Percentiles rank a stretch among this genome's conserved stretches.
phyloP scores from a whole-genome alignment of 345 rosid genomes.

The Camelina sativa region DNA sequence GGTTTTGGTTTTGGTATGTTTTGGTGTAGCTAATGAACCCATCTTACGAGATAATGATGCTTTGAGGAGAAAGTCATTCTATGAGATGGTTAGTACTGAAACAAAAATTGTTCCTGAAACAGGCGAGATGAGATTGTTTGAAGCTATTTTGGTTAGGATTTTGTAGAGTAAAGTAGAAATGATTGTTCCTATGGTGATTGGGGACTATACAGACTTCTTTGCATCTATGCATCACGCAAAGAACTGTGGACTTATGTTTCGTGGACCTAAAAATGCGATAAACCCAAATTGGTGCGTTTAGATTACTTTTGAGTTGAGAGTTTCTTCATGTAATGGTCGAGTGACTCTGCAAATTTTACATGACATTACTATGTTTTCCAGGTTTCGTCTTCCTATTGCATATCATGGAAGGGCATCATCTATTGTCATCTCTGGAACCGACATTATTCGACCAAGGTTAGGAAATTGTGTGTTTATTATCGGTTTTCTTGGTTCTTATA shows the following conservation, averaged over 20 bases:
- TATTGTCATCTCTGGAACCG: conserved; percentile 86
- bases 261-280: conserved; percentile 81
- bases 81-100: conserved; percentile 60
- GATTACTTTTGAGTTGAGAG: conserved; percentile 24
- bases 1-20: conserved; percentile 38
- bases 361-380: conserved; percentile 44
- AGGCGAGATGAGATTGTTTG: conserved; percentile 2
- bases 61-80: conserved; percentile 67
- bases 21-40: conserved; percentile 69
- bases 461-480: conserved; percentile 3
- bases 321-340: conserved; percentile 13
- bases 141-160: conserved; percentile 21
- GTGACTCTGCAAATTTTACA: conserved; percentile 17
- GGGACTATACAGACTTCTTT: conserved; percentile 96
- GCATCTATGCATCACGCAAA: conserved; percentile 92
- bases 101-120: neutral
- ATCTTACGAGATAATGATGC: conserved; percentile 68
- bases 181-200: conserved; percentile 85
- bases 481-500: neutral
- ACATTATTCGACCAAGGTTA: conserved; percentile 83
- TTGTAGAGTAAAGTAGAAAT: conserved; percentile 74
- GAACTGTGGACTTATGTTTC: conserved; percentile 90
- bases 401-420: conserved; percentile 98
- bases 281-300: conserved; percentile 69
- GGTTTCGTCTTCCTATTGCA: conserved; percentile 97